A percentile compares a stretch with the other conserved stretches of the same genome.
These are phyloP conservation scores for Boletus sp. DNA, from an alignment of 768 basidiomycete genomes.

Conservation along the genomic window DNA sequence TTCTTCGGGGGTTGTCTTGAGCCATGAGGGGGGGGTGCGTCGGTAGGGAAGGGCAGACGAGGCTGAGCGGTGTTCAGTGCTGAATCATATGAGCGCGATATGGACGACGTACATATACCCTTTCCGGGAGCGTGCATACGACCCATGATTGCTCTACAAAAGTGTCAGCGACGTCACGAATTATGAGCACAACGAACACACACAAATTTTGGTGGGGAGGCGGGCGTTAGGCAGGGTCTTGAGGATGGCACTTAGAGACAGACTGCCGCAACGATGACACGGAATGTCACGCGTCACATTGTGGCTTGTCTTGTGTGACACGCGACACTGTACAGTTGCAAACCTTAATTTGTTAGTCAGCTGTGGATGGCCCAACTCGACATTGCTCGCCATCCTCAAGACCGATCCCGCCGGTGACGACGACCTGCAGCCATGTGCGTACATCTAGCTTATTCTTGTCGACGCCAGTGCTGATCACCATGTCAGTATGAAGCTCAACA, in stretches of 20 bases:
- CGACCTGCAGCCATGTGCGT: conserved; percentile 32
- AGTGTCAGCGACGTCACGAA: conserved; percentile 12
- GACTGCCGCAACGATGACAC: conserved; percentile 24
- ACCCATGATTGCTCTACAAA: conserved; percentile 64
- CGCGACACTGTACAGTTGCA: conserved; percentile 53
- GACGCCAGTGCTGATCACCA: not conserved
- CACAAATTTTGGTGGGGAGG: conserved; percentile 33
- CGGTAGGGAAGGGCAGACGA: conserved; percentile 98
- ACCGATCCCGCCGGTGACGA: conserved; percentile 40
- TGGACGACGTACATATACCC: conserved; percentile 86
- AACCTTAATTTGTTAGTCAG: conserved; percentile 51
- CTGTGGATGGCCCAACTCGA: not conserved
- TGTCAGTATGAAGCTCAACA: conserved; percentile 91
- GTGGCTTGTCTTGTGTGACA: conserved; percentile 23
- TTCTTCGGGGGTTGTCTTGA: conserved; percentile 94
- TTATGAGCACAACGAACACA: conserved; percentile 22
- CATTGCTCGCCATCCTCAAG: conserved; percentile 19
- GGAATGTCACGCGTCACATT: conserved; percentile 28
- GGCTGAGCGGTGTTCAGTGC: conserved; percentile 38
- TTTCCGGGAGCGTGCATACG: conserved; percentile 99
- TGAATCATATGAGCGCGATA: not conserved
- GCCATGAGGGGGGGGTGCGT: conserved; percentile 91
- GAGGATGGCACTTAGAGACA: conserved; percentile 17
- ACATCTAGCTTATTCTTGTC: not conserved
- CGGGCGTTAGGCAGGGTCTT: conserved; percentile 11